Evolutionary conservation across 345 rosid species (phyloP).

Genomic region (Eucalyptus microcorys): DNA sequence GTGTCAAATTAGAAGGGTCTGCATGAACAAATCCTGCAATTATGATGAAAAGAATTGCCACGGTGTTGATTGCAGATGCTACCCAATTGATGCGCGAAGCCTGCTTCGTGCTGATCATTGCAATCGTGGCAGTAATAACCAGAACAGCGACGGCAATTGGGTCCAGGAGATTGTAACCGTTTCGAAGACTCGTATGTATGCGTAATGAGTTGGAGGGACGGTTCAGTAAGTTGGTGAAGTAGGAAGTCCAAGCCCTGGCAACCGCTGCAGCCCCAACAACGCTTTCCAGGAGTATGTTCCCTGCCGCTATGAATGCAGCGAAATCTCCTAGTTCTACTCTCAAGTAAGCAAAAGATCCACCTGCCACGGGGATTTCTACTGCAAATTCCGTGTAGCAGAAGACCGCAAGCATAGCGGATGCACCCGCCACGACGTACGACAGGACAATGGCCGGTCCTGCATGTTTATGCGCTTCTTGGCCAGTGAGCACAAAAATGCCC

Average conservation of each 20-base stretch:
- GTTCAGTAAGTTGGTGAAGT: constrained; percentile 34
- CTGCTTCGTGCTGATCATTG: constrained; percentile 40
- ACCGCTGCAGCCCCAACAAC: constrained; percentile 46
- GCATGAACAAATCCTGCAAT: constrained; percentile 44
- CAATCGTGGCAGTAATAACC: constrained; percentile 20
- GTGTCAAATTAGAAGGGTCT: constrained; percentile 29
- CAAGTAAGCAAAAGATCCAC: constrained; percentile 55
- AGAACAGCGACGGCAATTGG: constrained; percentile 43
- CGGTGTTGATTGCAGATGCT: constrained; percentile 30
- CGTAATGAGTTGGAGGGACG: constrained; percentile 24
- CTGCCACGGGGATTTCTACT: constrained; percentile 53
- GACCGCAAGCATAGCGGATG: constrained; percentile 53
- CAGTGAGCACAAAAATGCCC: constrained; percentile 45
- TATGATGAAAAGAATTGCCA: constrained; percentile 34
- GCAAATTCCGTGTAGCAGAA: constrained; percentile 62
- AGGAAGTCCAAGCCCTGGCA: constrained; percentile 52
- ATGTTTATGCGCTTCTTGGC: constrained; percentile 23
- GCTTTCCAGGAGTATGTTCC: constrained; percentile 43
- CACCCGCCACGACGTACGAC: constrained; percentile 27
- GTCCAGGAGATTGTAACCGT: constrained; percentile 34
- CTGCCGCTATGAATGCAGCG: constrained; percentile 41
- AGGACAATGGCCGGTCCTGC: constrained; percentile 48
- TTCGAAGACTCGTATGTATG: constrained; percentile 17
- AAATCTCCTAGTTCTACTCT: constrained; percentile 45
- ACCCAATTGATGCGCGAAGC: constrained; percentile 42